phyloP scores from a whole-genome alignment of 1,284 basidiomycete genomes.

The Trichosporon ovoides region DNA sequence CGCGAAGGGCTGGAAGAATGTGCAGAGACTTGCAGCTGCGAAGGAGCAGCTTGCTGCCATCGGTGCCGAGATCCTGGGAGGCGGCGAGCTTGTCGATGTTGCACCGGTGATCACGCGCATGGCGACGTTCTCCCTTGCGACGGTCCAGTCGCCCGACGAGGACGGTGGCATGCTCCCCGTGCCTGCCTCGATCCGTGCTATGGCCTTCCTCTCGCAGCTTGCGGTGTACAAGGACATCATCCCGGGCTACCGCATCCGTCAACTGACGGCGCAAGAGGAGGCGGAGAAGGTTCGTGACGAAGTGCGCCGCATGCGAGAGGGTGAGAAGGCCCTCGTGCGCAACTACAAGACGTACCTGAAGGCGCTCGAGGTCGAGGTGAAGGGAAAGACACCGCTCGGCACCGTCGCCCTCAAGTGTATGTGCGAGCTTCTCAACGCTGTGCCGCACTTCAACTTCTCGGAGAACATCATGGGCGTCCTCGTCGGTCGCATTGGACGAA shows the following conservation, averaged over 20 bases:
- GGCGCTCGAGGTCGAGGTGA: slow-evolving; percentile 75
- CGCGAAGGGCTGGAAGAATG: slow-evolving; percentile 56
- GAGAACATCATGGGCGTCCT: slow-evolving; percentile 85
- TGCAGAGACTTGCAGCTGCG: slow-evolving; percentile 64
- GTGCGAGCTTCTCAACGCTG: slow-evolving; percentile 74
- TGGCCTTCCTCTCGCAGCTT: slow-evolving; percentile 84
- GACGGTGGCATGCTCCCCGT: slow-evolving; percentile 56
- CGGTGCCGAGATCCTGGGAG: slow-evolving; percentile 81
- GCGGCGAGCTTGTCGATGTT: slow-evolving; percentile 53
- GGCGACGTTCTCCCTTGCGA: slow-evolving; percentile 71
- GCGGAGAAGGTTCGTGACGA: slow-evolving; percentile 91
- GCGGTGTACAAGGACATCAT: slow-evolving; percentile 95
- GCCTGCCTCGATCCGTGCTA: slow-evolving; percentile 74
- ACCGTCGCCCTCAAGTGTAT: slow-evolving; percentile 74
- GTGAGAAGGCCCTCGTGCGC: slow-evolving; percentile 88
- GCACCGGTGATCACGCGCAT: slow-evolving; percentile 77
- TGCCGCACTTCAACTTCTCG: slow-evolving; percentile 96
- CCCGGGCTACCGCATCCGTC: slow-evolving; percentile 77
- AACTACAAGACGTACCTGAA: slow-evolving; percentile 87
- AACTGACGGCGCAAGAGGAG: slow-evolving; percentile 83
- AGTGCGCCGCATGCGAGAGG: slow-evolving; percentile 86
- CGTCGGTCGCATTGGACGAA: slow-evolving; percentile 75
- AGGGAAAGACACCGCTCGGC: slow-evolving; percentile 69
- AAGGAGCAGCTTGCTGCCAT: slow-evolving; percentile 85
- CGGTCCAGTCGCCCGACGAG: slow-evolving; percentile 59